These are phyloP conservation scores for Nigrospora oryzae DNA, from an alignment of 2,329 filamentous ascomycete species.

Conservation along the genomic window DNA sequence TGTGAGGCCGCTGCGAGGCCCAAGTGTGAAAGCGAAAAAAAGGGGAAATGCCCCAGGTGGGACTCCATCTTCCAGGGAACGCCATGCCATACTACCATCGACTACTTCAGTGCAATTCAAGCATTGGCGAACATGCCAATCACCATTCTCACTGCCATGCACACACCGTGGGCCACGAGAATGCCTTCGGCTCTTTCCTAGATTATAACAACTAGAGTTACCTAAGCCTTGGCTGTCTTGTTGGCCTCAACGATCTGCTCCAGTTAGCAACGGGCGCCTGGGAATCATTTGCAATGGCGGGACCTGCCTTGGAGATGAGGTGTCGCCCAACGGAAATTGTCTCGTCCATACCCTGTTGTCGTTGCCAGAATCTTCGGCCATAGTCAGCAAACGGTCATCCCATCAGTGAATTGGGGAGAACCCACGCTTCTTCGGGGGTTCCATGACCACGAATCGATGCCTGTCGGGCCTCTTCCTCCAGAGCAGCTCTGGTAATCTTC, in stretches of 20 bases:
- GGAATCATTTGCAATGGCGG: background rate
- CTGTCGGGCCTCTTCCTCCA: slow-evolving; percentile 55
- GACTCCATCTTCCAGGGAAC: background rate
- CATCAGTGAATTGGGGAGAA: background rate
- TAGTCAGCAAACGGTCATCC: slow-evolving; percentile 10
- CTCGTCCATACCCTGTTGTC: slow-evolving; percentile 49
- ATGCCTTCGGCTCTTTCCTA: background rate
- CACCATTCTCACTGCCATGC: background rate
- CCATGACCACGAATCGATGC: slow-evolving; percentile 40
- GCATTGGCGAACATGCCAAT: background rate
- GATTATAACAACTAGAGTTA: background rate
- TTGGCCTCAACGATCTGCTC: background rate
- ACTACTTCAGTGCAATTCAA: background rate
- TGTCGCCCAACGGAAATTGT: slow-evolving; percentile 47
- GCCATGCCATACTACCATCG: background rate
- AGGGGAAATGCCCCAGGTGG: background rate
- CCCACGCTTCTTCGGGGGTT: slow-evolving; percentile 43
- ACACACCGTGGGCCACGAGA: background rate
- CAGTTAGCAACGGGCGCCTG: background rate
- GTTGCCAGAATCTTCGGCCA: slow-evolving; percentile 46
- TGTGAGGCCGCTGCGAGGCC: background rate
- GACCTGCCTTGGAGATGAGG: slow-evolving; percentile 40
- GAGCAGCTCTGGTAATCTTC: slow-evolving; percentile 53
- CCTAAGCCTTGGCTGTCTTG: background rate
- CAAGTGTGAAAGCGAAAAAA: background rate